Conservation (phyloP, 2,329 filamentous ascomycete species). For the Blastomyces emzantsi region DNA sequence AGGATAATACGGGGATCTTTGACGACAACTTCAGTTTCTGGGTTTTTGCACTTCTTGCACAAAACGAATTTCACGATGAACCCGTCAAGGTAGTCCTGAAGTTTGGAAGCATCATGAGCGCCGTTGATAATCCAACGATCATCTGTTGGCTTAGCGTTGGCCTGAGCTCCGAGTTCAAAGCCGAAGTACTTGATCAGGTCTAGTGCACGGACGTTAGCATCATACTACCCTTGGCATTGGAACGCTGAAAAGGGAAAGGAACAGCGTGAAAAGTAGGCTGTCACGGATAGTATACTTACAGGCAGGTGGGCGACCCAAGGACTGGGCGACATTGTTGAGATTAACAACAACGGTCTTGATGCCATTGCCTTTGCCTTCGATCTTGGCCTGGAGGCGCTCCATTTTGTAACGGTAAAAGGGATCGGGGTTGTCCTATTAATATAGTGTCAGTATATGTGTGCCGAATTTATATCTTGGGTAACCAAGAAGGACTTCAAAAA, state of each 20-base stretch:
- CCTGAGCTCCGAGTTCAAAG: constrained; percentile 96
- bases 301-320: constrained; percentile 80
- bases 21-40: constrained; percentile 91
- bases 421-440: constrained; percentile 70
- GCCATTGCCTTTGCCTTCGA: constrained; percentile 98
- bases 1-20: constrained; percentile 87
- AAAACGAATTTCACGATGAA: constrained; percentile 99
- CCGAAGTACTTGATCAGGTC: constrained; percentile 99
- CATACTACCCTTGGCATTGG: not conserved
- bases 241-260: constrained; percentile 11
- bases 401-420: constrained; percentile 99
- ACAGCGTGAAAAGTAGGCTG: not conserved
- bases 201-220: constrained; percentile 16
- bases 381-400: constrained; percentile 97
- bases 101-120: constrained; percentile 86
- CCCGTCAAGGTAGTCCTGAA: constrained; percentile 95
- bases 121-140: constrained; percentile 99
- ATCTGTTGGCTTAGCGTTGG: constrained; percentile 92
- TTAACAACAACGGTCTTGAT: constrained; percentile 99
- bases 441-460: constrained; percentile 11
- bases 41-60: constrained; percentile 99
- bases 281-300: constrained; percentile 35
- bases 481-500: not conserved
- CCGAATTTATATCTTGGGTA: constrained; percentile 10
- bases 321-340: constrained; percentile 83